Evolutionary conservation across 192 early-diverging fungal genomes (phyloP).

Genomic region (Cetraspora pellucida): DNA sequence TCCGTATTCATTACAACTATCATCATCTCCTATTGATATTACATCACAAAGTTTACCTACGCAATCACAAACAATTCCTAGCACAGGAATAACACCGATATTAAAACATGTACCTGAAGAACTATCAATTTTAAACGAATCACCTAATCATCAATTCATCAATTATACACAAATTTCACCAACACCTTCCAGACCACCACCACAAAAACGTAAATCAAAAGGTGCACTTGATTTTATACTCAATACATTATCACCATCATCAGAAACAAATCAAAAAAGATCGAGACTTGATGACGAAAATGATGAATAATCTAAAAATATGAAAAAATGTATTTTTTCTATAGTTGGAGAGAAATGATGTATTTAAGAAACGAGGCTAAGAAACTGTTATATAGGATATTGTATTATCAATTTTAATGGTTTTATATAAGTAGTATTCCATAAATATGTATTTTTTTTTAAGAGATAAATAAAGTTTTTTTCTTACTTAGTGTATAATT

Average conservation of each 20-base stretch:
- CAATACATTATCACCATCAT: neutral
- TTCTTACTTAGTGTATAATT: no score
- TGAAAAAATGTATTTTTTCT: neutral
- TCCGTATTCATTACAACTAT: no score
- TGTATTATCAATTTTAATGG: no score
- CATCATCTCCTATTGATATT: no score
- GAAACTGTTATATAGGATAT: no score
- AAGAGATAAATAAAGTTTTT: no score
- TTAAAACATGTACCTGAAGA: neutral
- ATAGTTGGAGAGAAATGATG: no score
- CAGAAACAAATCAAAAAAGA: constrained; percentile 3
- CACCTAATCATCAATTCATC: neutral
- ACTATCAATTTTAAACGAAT: neutral
- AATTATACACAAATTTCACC: neutral
- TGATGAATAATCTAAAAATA: neutral
- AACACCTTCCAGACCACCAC: neutral
- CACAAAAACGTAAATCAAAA: constrained; percentile 24
- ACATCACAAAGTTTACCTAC: no score
- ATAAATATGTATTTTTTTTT: no score
- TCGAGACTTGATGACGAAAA: constrained; percentile 3
- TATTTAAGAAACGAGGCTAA: no score
- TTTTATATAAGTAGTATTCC: no score
- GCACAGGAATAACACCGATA: neutral
- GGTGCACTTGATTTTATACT: constrained; percentile 30
- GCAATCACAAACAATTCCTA: no score